Evolutionary conservation across 2,329 filamentous ascomycete species (phyloP), one percentile per base, ranked within the genome.

Genomic region (Cladosporium phlei): DNA sequence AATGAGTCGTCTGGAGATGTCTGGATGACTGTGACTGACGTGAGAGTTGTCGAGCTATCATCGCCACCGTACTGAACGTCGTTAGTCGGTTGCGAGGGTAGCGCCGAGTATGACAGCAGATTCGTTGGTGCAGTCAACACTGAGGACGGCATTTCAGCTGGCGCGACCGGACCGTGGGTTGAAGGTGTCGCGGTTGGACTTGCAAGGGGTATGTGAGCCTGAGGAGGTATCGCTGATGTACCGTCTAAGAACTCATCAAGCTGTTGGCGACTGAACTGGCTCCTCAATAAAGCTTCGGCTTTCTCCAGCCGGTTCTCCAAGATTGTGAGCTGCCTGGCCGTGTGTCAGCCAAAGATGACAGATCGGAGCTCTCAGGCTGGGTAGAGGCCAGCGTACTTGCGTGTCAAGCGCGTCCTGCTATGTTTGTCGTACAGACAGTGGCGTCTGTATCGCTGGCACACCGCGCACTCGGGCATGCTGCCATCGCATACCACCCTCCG

Each of bases 351-450:
- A 43, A 19, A 19, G 22, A 5, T 17, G 8, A 39, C 29, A 34
- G 10, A 24, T 9, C 1, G n/a, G n/a, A n/a, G n/a, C 21, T 16
- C 12, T 24, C 11, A 12, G 20, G 28, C n/a, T 22, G 9, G n/a
- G 37, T 14, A 6, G 22, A n/a, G 16, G n/a, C 11, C 24, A 14
- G 32, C 42, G 17, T 45, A 45, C 42, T 45, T 45, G 30, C 42
- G 42, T 11, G 42, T 45, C 24, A 45, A 37, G 24, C 42, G 42
- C 9, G 42, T 45, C n/a, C 32, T 45, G 33, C 42, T 35, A 29
- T 45, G 30, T 14, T 45, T 45, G 24, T 45, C 42, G 10, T 45
- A 45, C 30, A 45, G 25, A 37, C 42, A 45, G 42, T 45, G 42
- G 22, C 42, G 42, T 35, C 42, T 45, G 32, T 45, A 45, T 33